These are phyloP conservation scores for Apostasia shenzhenica DNA, from an alignment of 106 monocot genomes.

Conservation along the genomic window DNA sequence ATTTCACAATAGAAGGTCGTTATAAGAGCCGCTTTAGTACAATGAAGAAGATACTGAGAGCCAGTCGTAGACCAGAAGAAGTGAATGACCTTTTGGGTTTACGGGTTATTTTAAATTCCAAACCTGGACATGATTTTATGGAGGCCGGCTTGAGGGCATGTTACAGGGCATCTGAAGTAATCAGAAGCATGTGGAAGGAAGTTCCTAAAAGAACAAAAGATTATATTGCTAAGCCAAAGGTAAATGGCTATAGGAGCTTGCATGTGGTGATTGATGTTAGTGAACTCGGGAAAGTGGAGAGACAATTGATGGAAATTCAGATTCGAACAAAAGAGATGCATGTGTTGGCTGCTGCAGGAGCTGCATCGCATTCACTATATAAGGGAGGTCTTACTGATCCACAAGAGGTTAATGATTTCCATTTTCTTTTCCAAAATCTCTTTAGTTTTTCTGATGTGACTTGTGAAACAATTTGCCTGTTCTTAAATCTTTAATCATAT, in stretches of 20 bases:
- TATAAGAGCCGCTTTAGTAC: constrained; percentile 94
- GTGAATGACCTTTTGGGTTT: constrained; percentile 85
- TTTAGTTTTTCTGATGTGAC: not conserved
- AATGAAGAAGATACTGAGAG: constrained; percentile 91
- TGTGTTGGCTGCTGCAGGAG: constrained; percentile 57
- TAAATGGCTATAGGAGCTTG: constrained; percentile 86
- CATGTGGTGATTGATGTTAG: constrained; percentile 77
- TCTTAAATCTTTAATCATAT: no score
- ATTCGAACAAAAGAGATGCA: constrained; percentile 94
- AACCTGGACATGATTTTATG: constrained; percentile 11
- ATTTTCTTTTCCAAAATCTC: not conserved
- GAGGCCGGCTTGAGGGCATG: constrained; percentile 58
- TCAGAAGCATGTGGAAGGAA: constrained; percentile 68
- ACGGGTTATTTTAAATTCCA: constrained; percentile 63
- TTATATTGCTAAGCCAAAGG: constrained; percentile 73
- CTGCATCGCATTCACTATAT: constrained; percentile 90
- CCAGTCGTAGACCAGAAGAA: constrained; percentile 81
- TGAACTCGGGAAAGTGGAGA: constrained; percentile 19
- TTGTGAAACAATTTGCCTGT: no score
- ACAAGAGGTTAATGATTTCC: constrained; percentile 42
- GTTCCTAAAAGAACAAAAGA: constrained; percentile 73
- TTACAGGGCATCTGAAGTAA: constrained; percentile 49
- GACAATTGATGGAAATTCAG: constrained; percentile 86
- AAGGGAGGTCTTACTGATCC: constrained; percentile 94
- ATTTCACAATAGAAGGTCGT: constrained; percentile 56